Evolutionary conservation across 2,329 filamentous ascomycete species (phyloP).

Genomic region (Penicillium fuscoglaucum): DNA sequence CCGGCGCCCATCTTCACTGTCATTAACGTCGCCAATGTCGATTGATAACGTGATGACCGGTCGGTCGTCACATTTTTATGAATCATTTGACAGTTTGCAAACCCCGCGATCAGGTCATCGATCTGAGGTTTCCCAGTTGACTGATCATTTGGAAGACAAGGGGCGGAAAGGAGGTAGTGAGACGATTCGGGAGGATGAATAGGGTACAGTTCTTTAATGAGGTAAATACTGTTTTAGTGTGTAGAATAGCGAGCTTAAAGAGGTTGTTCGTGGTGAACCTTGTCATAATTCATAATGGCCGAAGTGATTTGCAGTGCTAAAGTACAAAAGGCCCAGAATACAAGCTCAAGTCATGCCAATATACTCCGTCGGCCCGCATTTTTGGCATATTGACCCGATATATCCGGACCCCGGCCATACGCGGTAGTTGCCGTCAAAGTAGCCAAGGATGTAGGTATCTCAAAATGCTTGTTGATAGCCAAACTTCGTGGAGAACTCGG

Average conservation of each 20-base stretch:
- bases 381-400: neutral
- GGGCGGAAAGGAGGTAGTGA: neutral
- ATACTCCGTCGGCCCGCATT: neutral
- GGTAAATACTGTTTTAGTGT: neutral
- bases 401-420: neutral
- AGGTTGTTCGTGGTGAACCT: too few relatives aligned
- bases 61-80: constrained; percentile 2
- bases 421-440: neutral
- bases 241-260: neutral
- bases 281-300: neutral
- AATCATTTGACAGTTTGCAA: neutral
- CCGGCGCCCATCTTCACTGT: constrained; percentile 2
- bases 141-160: neutral
- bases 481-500: constrained; percentile 4
- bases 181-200: constrained; percentile 4
- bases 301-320: neutral
- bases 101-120: neutral
- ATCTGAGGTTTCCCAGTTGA: neutral
- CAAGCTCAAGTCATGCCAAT: neutral
- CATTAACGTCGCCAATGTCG: neutral
- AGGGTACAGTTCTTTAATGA: neutral
- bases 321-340: neutral
- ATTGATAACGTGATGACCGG: constrained; percentile 4
- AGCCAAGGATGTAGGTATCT: constrained; percentile 18
- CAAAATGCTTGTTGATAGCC: constrained; percentile 22